Percentiles rank a stretch among this genome's conserved stretches.
Evolutionary conservation across 441 rosid genomes (phyloP).

Genomic region (Mallotus repandus): DNA sequence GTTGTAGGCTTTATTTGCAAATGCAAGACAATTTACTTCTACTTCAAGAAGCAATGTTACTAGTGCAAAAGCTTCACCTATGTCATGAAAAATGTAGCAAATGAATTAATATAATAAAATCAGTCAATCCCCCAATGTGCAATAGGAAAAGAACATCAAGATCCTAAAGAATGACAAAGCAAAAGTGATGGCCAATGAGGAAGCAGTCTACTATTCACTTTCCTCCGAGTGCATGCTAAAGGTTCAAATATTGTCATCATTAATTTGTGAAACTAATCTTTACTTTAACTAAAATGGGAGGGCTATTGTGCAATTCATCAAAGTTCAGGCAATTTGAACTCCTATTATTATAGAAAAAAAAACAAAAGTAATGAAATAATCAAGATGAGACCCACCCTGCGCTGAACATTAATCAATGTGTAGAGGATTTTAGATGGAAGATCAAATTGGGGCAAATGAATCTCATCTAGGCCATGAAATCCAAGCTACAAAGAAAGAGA

Average conservation of each 20-base stretch:
- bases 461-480: conserved; percentile 74
- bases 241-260: too few relatives aligned
- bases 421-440: conserved; percentile 90
- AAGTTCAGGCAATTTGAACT: too few relatives aligned
- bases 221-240: too few relatives aligned
- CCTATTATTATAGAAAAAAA: background rate
- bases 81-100: conserved; percentile 38
- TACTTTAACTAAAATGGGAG: too few relatives aligned
- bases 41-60: conserved; percentile 72
- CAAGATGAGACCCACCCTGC: conserved; percentile 47
- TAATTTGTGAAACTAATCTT: too few relatives aligned
- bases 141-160: too few relatives aligned
- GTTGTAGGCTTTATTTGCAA: background rate
- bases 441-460: conserved; percentile 67
- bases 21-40: conserved; percentile 42
- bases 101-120: conserved; percentile 7
- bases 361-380: background rate
- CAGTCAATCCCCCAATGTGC: too few relatives aligned
- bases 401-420: conserved; percentile 74
- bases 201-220: too few relatives aligned
- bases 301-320: too few relatives aligned
- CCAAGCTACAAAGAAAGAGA: conserved; percentile 52
- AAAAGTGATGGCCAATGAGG: too few relatives aligned
- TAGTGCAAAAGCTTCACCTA: conserved; percentile 86
- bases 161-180: too few relatives aligned